Conservation (phyloP, 2,329 filamentous ascomycete genomes). For the Fonsecaea erecta region DNA sequence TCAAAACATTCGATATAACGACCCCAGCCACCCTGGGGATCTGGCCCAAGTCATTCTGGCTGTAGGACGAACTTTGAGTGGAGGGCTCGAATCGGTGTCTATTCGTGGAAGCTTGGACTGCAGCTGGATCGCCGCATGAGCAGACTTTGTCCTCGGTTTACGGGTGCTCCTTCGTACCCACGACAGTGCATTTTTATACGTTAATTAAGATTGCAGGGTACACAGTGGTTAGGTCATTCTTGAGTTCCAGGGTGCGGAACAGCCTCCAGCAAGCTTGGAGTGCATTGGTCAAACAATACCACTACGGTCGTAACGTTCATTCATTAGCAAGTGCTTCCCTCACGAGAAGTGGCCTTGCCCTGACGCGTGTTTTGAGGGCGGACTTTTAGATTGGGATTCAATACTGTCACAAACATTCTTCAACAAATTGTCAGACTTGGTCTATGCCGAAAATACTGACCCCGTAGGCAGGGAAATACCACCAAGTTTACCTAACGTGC, state of each 20-base stretch:
- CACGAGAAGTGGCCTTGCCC: not conserved
- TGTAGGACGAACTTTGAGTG: not conserved
- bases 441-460: not conserved
- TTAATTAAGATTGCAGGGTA: not conserved
- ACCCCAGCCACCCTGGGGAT: not conserved
- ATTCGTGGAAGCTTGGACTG: not conserved
- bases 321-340: not conserved
- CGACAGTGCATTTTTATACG: not conserved
- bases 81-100: not conserved
- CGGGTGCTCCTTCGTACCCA: not conserved
- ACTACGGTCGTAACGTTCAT: not conserved
- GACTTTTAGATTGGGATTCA: not conserved
- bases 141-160: constrained; percentile 2
- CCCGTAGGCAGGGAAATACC: not conserved
- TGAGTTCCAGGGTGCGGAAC: not conserved
- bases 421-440: not conserved
- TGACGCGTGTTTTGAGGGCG: not conserved
- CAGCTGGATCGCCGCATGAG: constrained; percentile 11
- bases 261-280: not conserved
- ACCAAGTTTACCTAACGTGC: not conserved
- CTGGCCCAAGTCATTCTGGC: constrained; percentile 6
- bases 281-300: not conserved
- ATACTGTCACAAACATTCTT: not conserved
- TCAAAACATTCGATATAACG: too few relatives aligned
- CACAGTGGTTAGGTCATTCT: not conserved